Evolutionary conservation across 495 filamentous ascomycete genomes (phyloP).

Genomic region (Penicillium pancosmium): DNA sequence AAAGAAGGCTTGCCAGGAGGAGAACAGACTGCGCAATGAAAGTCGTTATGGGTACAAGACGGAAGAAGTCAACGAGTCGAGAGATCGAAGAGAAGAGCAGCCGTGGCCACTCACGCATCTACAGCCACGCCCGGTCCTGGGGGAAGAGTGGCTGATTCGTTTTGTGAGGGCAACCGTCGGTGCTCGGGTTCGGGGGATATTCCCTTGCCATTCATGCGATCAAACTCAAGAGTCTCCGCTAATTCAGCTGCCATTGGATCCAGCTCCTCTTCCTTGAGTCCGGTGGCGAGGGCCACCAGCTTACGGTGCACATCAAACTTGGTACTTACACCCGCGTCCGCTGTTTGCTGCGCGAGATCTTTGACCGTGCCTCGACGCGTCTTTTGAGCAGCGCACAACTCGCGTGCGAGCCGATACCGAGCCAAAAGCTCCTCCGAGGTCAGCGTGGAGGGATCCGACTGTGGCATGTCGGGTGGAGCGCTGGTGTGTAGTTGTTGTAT

Average conservation of each 20-base stretch:
- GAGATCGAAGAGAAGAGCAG: not conserved
- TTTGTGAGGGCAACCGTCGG: constrained; percentile 21
- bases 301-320: constrained; percentile 56
- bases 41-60: constrained; percentile 32
- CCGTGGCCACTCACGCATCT: constrained; percentile 31
- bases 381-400: constrained; percentile 44
- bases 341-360: constrained; percentile 50
- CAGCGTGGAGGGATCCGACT: constrained; percentile 18
- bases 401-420: constrained; percentile 37
- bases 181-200: constrained; percentile 34
- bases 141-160: constrained; percentile 29
- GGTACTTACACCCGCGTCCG: constrained; percentile 52
- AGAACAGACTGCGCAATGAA: constrained; percentile 35
- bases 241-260: constrained; percentile 53
- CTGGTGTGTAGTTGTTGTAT: constrained; percentile 26
- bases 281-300: constrained; percentile 53
- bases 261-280: constrained; percentile 52
- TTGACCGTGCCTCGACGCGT: constrained; percentile 44
- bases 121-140: constrained; percentile 37
- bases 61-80: not conserved
- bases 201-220: constrained; percentile 46
- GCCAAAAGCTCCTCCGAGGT: constrained; percentile 32
- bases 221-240: constrained; percentile 50
- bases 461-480: constrained; percentile 13
- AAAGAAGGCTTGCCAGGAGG: constrained; percentile 29